phyloP scores from a whole-genome alignment of 768 basidiomycete species.

The Infundibulicybe gibba region DNA sequence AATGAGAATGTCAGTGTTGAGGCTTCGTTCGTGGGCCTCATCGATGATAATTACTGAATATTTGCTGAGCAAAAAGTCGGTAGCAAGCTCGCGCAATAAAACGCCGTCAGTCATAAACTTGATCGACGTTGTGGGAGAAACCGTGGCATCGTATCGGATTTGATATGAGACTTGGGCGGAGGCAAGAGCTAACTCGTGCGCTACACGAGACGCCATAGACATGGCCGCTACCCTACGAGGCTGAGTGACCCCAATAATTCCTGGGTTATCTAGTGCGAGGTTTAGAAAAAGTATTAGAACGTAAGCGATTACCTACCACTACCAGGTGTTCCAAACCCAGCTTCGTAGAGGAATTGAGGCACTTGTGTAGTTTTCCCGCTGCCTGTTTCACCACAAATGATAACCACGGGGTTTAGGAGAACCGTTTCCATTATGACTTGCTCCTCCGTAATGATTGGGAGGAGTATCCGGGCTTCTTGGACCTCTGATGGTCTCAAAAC shows the following conservation, averaged over 20 bases:
- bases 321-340: conserved; percentile 82
- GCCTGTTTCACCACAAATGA: conserved; percentile 91
- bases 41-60: conserved; percentile 97
- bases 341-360: conserved; percentile 97
- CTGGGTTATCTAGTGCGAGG: conserved; percentile 76
- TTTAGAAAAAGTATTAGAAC: conserved; percentile 5
- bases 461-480: conserved; percentile 67
- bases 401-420: conserved; percentile 78
- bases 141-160: conserved; percentile 95
- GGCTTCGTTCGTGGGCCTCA: conserved; percentile 96
- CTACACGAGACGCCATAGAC: conserved; percentile 92
- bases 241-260: conserved; percentile 97
- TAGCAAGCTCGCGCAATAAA: conserved; percentile 85
- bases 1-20: conserved; percentile 97
- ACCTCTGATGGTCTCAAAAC: conserved; percentile 65
- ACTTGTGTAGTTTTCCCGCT: conserved; percentile 99
- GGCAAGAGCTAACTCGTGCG: conserved; percentile 85
- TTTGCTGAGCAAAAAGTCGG: conserved; percentile 89
- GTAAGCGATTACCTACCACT: conserved; percentile 55
- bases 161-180: conserved; percentile 89
- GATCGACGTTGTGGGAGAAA: conserved; percentile 85
- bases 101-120: conserved; percentile 99
- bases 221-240: conserved; percentile 96
- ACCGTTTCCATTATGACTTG: conserved; percentile 93
- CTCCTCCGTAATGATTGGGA: conserved; percentile 93